Conservation (phyloP, 2,329 filamentous ascomycete genomes). For the Beauveria scarabaeidicola region DNA sequence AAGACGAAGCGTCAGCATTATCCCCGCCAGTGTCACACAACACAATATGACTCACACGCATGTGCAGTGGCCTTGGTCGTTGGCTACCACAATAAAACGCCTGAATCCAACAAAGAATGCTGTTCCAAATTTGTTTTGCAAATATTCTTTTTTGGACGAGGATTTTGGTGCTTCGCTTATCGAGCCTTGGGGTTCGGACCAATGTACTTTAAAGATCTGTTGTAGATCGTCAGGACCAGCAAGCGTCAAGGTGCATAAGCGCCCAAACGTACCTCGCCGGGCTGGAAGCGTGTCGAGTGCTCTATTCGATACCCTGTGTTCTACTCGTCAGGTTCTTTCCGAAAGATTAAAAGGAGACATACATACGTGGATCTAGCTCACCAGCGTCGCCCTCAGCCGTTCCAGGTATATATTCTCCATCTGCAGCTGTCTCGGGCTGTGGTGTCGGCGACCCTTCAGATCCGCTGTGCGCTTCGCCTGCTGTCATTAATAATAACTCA, state of each 20-base stretch:
- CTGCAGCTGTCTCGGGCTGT: background rate
- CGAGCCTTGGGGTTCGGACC: conserved; percentile 42
- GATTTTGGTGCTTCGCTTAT: conserved; percentile 20
- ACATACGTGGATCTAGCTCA: conserved; percentile 30
- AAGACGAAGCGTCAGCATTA: conserved; percentile 8
- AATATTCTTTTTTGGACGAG: conserved; percentile 24
- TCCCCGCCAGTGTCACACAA: background rate
- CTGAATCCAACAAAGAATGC: conserved; percentile 42
- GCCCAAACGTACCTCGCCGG: conserved; percentile 30
- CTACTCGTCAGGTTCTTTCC: background rate
- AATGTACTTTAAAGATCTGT: conserved; percentile 48
- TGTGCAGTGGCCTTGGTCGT: conserved; percentile 42
- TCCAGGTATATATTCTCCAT: conserved; percentile 1
- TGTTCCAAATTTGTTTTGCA: conserved; percentile 26
- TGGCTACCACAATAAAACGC: conserved; percentile 46
- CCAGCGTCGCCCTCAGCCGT: conserved; percentile 13
- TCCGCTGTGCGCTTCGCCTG: background rate
- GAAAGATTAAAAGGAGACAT: too few species aligned
- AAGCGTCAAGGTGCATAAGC: background rate
- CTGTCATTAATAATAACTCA: background rate
- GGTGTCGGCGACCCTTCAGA: conserved; percentile 4
- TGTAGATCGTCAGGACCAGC: background rate
- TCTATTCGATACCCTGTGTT: conserved; percentile 32
- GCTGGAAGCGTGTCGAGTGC: conserved; percentile 30
- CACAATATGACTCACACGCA: conserved; percentile 40